Evolutionary conservation across 108 stramenopile species (phyloP), one percentile per base, ranked within the genome.

Genomic region (Pseudonitzschia pungens): DNA sequence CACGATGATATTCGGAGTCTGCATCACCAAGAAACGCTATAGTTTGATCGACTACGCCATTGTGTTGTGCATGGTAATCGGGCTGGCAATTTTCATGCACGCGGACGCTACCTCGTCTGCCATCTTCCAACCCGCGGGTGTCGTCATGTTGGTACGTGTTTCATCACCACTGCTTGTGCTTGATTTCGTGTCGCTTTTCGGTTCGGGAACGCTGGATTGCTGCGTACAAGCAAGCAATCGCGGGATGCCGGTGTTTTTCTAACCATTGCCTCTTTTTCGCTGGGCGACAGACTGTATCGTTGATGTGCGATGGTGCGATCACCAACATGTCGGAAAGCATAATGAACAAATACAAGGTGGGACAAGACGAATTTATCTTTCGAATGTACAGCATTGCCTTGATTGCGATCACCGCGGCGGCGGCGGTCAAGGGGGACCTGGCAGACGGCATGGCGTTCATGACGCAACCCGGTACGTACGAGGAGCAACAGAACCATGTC

Each of bases 281-380:
- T 3, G 18, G 2, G 10, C 16, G n/a, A 53, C 41, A 78, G 69
- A 90, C 85, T 26, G 77, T 90, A 20, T 87, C 87, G n/a, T 54
- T 96, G 29, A 57, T 89, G 4, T 91, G 92, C 52, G 95, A 96
- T 71, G 93, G 91, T 0, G 91, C 89, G 45, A 92, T 94, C 57
- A 83, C 83, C 45, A 96, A 94, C 69, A 77, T 94, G 72, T 85
- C 82, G 58, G 95, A 96, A 76, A 78, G 73, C 0, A 87, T 94
- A n/a, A 96, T 94, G 93, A 90, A 83, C 43, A 58, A 83, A 33
- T 92, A 79, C 75, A 81, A 84, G 28, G 89, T 96, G 3, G 92
- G 93, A 58, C 95, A 96, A 80, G 95, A 96, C 77, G 95, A 96
- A 70, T 94, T 89, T 60, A 96, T 96, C 41, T 93, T 91, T 64